phyloP scores from a whole-genome alignment of 768 basidiomycete genomes.

The Chalciporus pseudorubinellus region DNA sequence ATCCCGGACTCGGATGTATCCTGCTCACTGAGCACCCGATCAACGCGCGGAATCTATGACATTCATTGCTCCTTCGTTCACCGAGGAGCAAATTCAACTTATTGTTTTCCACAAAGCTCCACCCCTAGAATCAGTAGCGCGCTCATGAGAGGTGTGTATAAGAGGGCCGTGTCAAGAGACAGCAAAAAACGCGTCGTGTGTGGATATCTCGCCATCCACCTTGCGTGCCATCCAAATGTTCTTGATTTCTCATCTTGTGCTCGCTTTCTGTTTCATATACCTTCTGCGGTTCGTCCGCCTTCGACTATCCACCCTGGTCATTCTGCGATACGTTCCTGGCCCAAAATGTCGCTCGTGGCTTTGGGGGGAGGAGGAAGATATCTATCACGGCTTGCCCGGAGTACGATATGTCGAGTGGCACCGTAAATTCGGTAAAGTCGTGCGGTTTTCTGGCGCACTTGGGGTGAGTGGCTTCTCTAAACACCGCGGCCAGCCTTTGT shows the following conservation, averaged over 20 bases:
- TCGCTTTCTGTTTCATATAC: constrained; percentile 26
- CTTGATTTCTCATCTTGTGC: constrained; percentile 3
- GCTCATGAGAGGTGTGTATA: background rate
- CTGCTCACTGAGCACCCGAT: background rate
- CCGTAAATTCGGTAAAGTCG: constrained; percentile 48
- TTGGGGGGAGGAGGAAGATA: constrained; percentile 62
- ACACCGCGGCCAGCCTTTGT: constrained; percentile 3
- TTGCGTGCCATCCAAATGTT: constrained; percentile 6
- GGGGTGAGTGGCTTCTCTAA: constrained; percentile 40
- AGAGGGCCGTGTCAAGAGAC: background rate
- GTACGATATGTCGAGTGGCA: constrained; percentile 53
- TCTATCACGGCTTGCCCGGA: constrained; percentile 53
- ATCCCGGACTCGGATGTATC: background rate
- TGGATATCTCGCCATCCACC: background rate
- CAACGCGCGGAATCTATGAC: background rate
- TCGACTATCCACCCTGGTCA: constrained; percentile 31
- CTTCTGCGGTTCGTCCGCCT: constrained; percentile 35
- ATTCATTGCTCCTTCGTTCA: background rate
- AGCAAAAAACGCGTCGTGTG: constrained; percentile 8
- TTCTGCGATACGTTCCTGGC: constrained; percentile 50
- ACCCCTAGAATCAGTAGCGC: background rate
- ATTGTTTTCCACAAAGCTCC: background rate
- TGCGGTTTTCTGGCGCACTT: constrained; percentile 55
- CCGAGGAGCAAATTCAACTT: background rate
- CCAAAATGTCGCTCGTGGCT: constrained; percentile 47